Conservation (phyloP, 495 filamentous ascomycete species). For the Schizothecium vesticola region DNA sequence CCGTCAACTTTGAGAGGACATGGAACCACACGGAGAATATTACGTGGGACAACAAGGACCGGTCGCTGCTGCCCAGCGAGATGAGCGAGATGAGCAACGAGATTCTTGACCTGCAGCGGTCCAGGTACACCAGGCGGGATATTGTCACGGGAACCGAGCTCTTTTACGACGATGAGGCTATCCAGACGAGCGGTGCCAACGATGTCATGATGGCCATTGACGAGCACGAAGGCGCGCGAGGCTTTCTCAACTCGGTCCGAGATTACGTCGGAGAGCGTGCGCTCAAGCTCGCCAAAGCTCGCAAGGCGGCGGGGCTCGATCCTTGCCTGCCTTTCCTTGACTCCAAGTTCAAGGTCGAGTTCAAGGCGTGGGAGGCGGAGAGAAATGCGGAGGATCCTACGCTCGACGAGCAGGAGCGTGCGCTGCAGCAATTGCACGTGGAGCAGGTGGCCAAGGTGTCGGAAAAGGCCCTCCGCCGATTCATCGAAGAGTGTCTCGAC, state of each 20-base stretch:
- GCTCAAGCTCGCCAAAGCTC: slow-evolving; percentile 44
- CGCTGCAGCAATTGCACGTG: slow-evolving; percentile 30
- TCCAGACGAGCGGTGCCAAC: slow-evolving; percentile 42
- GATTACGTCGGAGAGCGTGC: slow-evolving; percentile 55
- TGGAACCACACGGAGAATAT: slow-evolving; percentile 78
- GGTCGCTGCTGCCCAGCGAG: slow-evolving; percentile 65
- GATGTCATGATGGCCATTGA: slow-evolving; percentile 53
- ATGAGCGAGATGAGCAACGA: slow-evolving; percentile 60
- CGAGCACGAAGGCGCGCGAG: slow-evolving; percentile 76
- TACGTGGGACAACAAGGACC: slow-evolving; percentile 72
- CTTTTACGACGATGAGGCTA: slow-evolving; percentile 57
- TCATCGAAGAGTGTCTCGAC: slow-evolving; percentile 74
- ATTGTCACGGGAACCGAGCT: slow-evolving; percentile 45
- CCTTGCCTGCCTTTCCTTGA: slow-evolving; percentile 21
- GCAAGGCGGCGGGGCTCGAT: slow-evolving; percentile 40
- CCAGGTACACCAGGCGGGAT: slow-evolving; percentile 57
- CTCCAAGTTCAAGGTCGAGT: slow-evolving; percentile 6
- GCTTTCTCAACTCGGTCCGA: slow-evolving; percentile 72
- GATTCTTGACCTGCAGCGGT: slow-evolving; percentile 58
- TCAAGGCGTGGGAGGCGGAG: slow-evolving; percentile 17
- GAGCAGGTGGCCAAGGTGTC: slow-evolving; percentile 81
- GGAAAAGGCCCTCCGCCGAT: slow-evolving; percentile 59
- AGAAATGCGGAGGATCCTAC: background rate
- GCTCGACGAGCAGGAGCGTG: slow-evolving; percentile 8
- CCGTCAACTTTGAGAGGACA: slow-evolving; percentile 88